Percentiles rank a stretch among this genome's conserved stretches.
Conservation (phyloP, 1,284 basidiomycete genomes). For the Agaricales sp. region DNA sequence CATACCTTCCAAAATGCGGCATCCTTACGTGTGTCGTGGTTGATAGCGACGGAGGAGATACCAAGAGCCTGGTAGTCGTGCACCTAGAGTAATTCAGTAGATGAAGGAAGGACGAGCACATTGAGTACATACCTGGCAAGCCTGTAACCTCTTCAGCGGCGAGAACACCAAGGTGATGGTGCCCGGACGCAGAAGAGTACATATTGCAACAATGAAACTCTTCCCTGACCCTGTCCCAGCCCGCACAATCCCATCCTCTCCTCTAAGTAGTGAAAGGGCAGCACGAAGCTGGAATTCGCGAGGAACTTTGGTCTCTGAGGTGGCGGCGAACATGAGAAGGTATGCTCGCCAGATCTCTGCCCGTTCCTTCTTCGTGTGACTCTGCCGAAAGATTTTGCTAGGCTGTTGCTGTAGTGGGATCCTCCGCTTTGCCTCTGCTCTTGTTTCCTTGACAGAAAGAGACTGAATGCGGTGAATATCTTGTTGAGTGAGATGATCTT, state of each 20-base stretch:
- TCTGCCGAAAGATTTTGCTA: not conserved
- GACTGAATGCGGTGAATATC: not conserved
- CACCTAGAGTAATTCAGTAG: not conserved
- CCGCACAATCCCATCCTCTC: not conserved
- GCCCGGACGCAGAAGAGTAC: not conserved
- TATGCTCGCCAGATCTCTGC: not conserved
- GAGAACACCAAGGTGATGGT: not conserved
- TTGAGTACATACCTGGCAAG: not conserved
- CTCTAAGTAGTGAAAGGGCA: not conserved
- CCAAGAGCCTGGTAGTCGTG: not conserved
- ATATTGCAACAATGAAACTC: not conserved
- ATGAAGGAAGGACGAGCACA: not conserved
- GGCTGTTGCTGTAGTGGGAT: not conserved
- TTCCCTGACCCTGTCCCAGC: not conserved
- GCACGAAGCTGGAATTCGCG: not conserved
- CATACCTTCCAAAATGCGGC: not conserved
- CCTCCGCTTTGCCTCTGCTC: not conserved
- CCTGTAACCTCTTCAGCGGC: not conserved
- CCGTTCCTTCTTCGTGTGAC: not conserved
- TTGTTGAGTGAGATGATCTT: not conserved
- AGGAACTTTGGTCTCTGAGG: not conserved
- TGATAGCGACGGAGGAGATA: not conserved
- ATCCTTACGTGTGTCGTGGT: not conserved
- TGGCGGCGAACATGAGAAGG: not conserved
- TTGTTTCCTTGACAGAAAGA: not conserved